Conservation (phyloP, 2,329 filamentous ascomycete species). For the Fusarium phyllophilum region DNA sequence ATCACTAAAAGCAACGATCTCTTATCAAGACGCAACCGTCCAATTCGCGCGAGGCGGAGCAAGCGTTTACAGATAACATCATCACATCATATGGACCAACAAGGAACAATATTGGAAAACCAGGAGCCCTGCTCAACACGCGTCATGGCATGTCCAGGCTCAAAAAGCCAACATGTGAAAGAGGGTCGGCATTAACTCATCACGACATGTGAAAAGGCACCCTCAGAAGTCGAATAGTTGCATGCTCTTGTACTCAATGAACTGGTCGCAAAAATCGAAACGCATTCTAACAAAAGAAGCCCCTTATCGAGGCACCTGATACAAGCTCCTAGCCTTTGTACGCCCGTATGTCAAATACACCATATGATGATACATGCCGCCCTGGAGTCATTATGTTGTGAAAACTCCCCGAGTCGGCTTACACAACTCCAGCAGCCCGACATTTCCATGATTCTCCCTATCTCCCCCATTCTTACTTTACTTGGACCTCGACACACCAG, state of each 20-base stretch:
- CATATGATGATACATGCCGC: conserved; percentile 45
- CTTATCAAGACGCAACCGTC: accelerated
- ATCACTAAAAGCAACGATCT: background rate
- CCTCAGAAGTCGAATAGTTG: background rate
- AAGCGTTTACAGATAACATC: background rate
- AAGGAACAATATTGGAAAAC: background rate
- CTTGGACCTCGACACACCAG: conserved; percentile 83
- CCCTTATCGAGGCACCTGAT: conserved; percentile 39
- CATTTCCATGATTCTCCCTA: conserved; percentile 13
- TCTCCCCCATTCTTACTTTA: conserved; percentile 45
- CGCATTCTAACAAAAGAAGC: conserved; percentile 45
- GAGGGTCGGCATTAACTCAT: background rate
- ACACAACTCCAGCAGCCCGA: conserved; percentile 37
- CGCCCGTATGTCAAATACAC: conserved; percentile 48
- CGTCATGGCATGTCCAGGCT: background rate
- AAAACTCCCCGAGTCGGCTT: conserved; percentile 32
- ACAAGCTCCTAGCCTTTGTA: conserved; percentile 46
- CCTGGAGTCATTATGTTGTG: conserved; percentile 36
- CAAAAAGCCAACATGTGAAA: background rate
- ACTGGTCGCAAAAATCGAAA: conserved; percentile 32
- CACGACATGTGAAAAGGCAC: background rate
- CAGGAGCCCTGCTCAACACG: background rate
- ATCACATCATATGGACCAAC: background rate
- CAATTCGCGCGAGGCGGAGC: background rate
- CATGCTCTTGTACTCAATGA: conserved; percentile 25